Percentiles rank a stretch among this genome's conserved stretches.
Evolutionary conservation across 139 green algal species (phyloP).

Genomic region (Closterium sp.): DNA sequence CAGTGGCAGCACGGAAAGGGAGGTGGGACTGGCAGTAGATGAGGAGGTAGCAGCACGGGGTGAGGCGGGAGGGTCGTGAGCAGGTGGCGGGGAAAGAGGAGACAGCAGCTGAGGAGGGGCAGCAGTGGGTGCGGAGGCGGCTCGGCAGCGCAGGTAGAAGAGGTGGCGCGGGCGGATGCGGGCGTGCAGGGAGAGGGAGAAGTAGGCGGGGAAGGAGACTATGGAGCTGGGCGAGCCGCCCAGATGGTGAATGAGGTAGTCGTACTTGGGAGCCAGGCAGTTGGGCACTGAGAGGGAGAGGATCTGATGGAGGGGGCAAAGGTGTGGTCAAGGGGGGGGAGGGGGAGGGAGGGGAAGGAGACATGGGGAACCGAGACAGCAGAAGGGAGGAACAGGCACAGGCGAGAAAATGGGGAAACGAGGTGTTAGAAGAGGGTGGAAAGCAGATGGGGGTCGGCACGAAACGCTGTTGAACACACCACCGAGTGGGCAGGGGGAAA

Average conservation of each 20-base stretch:
- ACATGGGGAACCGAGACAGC: background rate
- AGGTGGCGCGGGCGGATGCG: conserved; percentile 52
- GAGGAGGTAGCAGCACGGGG: background rate
- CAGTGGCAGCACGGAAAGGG: background rate
- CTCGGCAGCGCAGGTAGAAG: background rate
- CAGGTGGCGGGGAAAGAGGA: background rate
- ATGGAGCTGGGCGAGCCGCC: conserved; percentile 59
- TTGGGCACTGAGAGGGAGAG: conserved; percentile 63
- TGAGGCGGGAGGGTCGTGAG: background rate
- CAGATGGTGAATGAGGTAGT: conserved; percentile 66
- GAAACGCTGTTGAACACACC: background rate
- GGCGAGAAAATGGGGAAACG: background rate
- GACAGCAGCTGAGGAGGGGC: background rate
- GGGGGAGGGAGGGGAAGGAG: background rate
- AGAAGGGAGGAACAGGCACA: background rate
- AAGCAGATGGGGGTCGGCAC: background rate
- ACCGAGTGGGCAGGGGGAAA: background rate
- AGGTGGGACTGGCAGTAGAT: background rate
- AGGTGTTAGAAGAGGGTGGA: background rate
- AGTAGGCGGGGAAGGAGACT: conserved; percentile 68
- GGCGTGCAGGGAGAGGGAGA: conserved; percentile 65
- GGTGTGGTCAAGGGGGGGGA: background rate
- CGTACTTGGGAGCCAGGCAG: conserved; percentile 69
- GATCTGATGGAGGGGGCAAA: conserved; percentile 23
- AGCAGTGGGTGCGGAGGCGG: background rate